Evolutionary conservation across 139 green algal genomes (phyloP), one percentile per base, ranked within the genome.

Genomic region (Tetradesmus lagerheimii): DNA sequence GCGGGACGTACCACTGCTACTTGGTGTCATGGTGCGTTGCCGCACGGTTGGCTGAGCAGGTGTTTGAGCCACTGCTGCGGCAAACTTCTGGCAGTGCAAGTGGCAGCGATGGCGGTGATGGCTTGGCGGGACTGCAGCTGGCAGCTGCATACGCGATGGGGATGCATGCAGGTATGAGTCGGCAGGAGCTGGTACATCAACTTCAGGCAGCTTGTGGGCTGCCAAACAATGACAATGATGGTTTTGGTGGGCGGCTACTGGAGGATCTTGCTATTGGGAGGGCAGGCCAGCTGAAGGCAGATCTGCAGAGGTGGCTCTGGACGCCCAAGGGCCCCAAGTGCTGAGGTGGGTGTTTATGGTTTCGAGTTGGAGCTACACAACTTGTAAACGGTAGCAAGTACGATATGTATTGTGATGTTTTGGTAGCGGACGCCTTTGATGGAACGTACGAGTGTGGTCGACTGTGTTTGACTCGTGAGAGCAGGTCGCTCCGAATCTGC

Each of bases 1-100:
- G 41, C 8, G 83, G 83, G 3, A 80, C 64, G 4, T 88, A 88
- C 71, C 83, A 88, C 64, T 80, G 83, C 38, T 88, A 88, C 83
- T 23, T 88, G 43, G 34, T 35, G 2, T 38, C 83, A 27, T 88
- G 83, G 83, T 41, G 38, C 64, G 81, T 80, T 9, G 83, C 83
- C 25, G 64, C 64, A 2, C 11, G 76, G 27, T 38, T 88, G 6
- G 45, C 18, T 66, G 62, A 88, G 25, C 25, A 37, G 25, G 25
- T 80, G 50, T 41, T 88, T 31, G 31, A 80, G 38, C 83, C 83
- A 2, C 25, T 75, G 38, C 37, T 84, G 78, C 34, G 31, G n/a
- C 67, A 78, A 1, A 38, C 67, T 3, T 23, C n/a, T 35, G 0
- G 67, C 27, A 14, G 8, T 78, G 29, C 67, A 78, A 78, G 67